These are phyloP conservation scores for Pichia cabralensis DNA, from an alignment of 805 yeast genomes.

Conservation along the genomic window DNA sequence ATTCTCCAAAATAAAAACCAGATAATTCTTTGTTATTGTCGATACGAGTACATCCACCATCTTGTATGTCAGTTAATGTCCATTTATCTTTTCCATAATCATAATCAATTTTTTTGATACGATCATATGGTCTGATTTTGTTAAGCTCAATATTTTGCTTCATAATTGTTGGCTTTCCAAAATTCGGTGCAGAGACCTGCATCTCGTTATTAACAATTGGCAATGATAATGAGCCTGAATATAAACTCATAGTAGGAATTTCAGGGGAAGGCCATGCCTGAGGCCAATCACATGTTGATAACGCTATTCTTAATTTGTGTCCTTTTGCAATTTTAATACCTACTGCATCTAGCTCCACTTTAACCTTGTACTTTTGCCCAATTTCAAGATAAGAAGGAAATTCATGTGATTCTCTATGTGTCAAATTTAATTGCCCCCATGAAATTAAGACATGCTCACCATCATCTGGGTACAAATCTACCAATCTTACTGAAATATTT, in stretches of 20 bases:
- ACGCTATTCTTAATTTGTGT: conserved; percentile 30
- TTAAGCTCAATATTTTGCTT: conserved; percentile 20
- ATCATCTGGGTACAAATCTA: conserved; percentile 30
- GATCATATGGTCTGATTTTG: conserved; percentile 18
- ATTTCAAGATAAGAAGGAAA: conserved; percentile 28
- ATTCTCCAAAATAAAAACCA: conserved; percentile 32
- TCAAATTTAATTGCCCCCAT: conserved; percentile 36
- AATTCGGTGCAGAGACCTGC: conserved; percentile 16
- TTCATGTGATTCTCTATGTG: conserved; percentile 33
- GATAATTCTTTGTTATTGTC: conserved; percentile 24
- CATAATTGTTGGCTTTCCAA: conserved; percentile 24
- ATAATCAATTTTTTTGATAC: conserved; percentile 20
- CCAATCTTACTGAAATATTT: conserved; percentile 30
- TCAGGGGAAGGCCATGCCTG: conserved; percentile 37
- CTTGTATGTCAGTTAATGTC: conserved; percentile 27
- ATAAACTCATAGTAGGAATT: conserved; percentile 28
- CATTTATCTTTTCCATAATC: conserved; percentile 28
- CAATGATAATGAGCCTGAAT: conserved; percentile 23
- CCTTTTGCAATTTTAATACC: conserved; percentile 29
- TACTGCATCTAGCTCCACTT: conserved; percentile 30
- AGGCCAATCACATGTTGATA: conserved; percentile 40
- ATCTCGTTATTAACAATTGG: conserved; percentile 20
- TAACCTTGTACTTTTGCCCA: conserved; percentile 26
- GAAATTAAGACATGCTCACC: conserved; percentile 31
- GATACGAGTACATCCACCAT: conserved; percentile 27